Evolutionary conservation across 768 basidiomycete genomes (phyloP).

Genomic region (Dioszegia aurantiaca): DNA sequence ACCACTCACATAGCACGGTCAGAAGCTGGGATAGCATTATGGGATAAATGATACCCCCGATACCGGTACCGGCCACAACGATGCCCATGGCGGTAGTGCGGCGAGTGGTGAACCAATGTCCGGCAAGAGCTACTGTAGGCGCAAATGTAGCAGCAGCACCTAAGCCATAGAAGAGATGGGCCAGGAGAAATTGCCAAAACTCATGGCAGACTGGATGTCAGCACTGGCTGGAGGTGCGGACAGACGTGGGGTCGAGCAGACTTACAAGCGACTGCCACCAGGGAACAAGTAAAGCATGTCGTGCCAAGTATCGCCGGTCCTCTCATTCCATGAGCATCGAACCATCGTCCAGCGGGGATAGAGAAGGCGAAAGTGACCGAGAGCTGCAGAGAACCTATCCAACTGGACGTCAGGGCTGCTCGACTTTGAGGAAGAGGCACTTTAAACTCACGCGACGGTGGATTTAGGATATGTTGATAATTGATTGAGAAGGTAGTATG

Average conservation of each 20-base stretch:
- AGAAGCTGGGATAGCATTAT: constrained; percentile 40
- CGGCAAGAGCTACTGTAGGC: constrained; percentile 41
- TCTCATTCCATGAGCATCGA: constrained; percentile 45
- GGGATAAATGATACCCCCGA: constrained; percentile 46
- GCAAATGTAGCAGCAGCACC: constrained; percentile 39
- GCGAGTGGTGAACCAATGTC: constrained; percentile 39
- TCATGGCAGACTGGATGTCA: constrained; percentile 37
- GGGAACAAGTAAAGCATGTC: constrained; percentile 24
- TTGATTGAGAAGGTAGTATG: constrained; percentile 39
- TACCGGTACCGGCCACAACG: constrained; percentile 38
- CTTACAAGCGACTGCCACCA: constrained; percentile 46
- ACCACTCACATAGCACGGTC: constrained; percentile 30
- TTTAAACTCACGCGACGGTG: constrained; percentile 31
- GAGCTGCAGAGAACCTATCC: constrained; percentile 38
- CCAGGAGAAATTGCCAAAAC: constrained; percentile 49
- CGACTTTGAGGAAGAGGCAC: background rate
- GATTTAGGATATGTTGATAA: constrained; percentile 32
- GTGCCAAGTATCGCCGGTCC: constrained; percentile 31
- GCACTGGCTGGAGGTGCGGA: background rate
- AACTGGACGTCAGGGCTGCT: constrained; percentile 20
- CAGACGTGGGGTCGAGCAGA: constrained; percentile 1
- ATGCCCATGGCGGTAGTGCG: constrained; percentile 40
- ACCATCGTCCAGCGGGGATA: constrained; percentile 37
- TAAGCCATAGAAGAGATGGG: constrained; percentile 41
- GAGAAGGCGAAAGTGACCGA: constrained; percentile 39